Base-by-base conservation (phyloP, 805 yeast genomes). In the Priceomyces haplophilus region DNA sequence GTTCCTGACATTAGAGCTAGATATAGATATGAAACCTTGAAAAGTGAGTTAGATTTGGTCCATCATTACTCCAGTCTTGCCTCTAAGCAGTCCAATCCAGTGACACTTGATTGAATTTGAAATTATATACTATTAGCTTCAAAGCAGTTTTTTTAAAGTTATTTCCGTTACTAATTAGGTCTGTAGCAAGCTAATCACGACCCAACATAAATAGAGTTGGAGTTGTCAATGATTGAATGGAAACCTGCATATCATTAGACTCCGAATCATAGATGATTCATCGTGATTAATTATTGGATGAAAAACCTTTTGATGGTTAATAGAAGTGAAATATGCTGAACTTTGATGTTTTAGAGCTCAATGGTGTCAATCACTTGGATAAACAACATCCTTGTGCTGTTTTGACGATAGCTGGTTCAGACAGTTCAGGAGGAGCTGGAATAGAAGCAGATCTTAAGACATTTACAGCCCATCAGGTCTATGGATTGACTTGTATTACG, bases 401-500 rank as follows among this genome's bases (percentile, higher is more conserved):
- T 16, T 42, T 62, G 41, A 67, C 74, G 0, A 56, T 70, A 34
- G 88, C 88, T 1, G 95, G 95, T 0, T 83, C 91, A 0, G 96
- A 88, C 58, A 77, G 82, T 34, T 83, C 91, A 8, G 96, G 96
- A 2, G 96, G 96, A 3, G 96, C 96, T 2, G 96, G 96, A 2
- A 81, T 88, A 38, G 96, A 88, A 59, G 96, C 96, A 0, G 96
- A 88, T 58, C 58, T 88, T 30, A 88, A 88, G 63, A 81, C 96
- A 0, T 76, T 88, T 42, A 72, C 85, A 3, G 85, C 85, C 1
- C 86, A 84, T 53, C 78, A 79, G 12, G 88, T 88, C 39, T 85
- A 82, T 54, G 96, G 86, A 0, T 63, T 83, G 59, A 84, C 90
- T 0, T 83, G 89, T 53, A 80, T 86, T 35, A 77, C 89, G 7